Evolutionary conservation across 2,329 filamentous ascomycete genomes (phyloP).

Genomic region (Cordyceps militaris): DNA sequence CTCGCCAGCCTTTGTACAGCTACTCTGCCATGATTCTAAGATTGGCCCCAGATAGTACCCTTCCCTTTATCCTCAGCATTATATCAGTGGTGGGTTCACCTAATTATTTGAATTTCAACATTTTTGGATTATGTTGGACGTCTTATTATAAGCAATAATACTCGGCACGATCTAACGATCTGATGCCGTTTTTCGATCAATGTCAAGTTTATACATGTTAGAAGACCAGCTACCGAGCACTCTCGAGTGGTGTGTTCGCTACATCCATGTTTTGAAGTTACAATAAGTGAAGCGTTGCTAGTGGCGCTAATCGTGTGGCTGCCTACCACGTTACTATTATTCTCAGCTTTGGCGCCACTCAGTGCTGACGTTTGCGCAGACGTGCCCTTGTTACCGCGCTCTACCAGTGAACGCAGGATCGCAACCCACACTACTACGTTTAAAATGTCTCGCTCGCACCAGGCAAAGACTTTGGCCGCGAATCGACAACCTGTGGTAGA

Average conservation of each 20-base stretch:
- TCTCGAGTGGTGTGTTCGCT: too few relatives aligned
- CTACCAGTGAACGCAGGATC: not conserved
- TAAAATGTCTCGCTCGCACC: not conserved
- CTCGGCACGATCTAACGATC: too few relatives aligned
- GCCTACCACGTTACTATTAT: not conserved
- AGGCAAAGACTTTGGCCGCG: not conserved
- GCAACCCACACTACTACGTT: not conserved
- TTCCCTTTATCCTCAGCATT: not conserved
- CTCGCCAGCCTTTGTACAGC: not conserved
- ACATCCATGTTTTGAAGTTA: too few relatives aligned
- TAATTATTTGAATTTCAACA: not conserved
- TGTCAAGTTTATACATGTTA: too few relatives aligned
- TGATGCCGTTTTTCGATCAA: not conserved
- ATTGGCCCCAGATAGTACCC: not conserved
- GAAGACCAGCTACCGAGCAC: too few relatives aligned
- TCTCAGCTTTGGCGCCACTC: not conserved
- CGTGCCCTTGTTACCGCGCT: not conserved
- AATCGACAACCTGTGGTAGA: not conserved
- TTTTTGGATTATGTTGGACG: not conserved
- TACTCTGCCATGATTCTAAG: not conserved
- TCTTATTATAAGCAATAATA: too few relatives aligned
- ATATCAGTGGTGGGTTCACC: not conserved
- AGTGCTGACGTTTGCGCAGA: not conserved
- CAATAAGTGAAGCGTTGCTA: not conserved
- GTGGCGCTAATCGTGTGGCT: not conserved